Evolutionary conservation across 83 land plant species (phyloP).

Genomic region (Thuja plicata): DNA sequence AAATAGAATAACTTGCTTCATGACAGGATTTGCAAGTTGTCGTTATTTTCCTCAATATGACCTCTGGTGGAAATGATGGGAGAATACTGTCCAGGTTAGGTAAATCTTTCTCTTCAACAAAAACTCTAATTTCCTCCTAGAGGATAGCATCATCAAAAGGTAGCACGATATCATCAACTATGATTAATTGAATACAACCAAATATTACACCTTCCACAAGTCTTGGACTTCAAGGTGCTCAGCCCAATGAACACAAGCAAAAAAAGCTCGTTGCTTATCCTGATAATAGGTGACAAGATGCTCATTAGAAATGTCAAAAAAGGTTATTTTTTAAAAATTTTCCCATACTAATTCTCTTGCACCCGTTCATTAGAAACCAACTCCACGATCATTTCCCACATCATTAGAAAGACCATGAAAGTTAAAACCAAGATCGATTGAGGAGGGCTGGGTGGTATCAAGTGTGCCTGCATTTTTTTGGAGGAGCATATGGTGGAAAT

Average conservation of each 20-base stretch:
- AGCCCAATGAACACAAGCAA: constrained; percentile 83
- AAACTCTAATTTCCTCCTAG: constrained; percentile 88
- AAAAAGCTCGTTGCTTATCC: constrained; percentile 88
- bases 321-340: constrained; percentile 85
- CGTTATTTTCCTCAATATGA: constrained; percentile 78
- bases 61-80: constrained; percentile 71
- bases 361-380: constrained; percentile 89
- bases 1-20: constrained; percentile 89
- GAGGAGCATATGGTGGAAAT: constrained; percentile 88
- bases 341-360: constrained; percentile 91
- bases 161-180: constrained; percentile 82
- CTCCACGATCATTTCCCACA: constrained; percentile 87
- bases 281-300: constrained; percentile 84
- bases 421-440: constrained; percentile 87
- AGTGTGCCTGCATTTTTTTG: constrained; percentile 83
- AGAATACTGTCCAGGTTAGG: constrained; percentile 81
- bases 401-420: constrained; percentile 83
- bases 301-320: constrained; percentile 85
- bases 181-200: constrained; percentile 87
- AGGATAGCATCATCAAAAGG: constrained; percentile 91
- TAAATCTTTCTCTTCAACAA: constrained; percentile 77
- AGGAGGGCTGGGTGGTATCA: constrained; percentile 76
- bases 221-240: constrained; percentile 94
- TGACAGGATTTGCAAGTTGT: constrained; percentile 78
- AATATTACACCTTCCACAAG: constrained; percentile 82